Evolutionary conservation across 331 rosid genomes (phyloP).

Genomic region (Arachis monticola): DNA sequence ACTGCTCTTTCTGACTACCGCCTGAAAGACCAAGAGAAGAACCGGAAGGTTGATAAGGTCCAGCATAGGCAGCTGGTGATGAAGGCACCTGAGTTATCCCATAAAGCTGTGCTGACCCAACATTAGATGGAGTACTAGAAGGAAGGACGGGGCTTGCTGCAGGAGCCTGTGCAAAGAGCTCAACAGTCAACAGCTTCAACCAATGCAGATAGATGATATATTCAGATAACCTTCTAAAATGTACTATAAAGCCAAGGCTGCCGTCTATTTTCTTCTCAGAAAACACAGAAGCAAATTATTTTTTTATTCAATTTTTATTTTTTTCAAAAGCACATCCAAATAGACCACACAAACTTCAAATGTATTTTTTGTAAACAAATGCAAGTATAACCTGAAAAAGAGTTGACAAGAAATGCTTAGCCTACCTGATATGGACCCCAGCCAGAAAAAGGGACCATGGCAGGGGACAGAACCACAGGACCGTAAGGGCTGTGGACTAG

Average conservation of each 20-base stretch:
- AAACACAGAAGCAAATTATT: too few species aligned
- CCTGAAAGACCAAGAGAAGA: slow-evolving; percentile 66
- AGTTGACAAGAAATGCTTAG: slow-evolving; percentile 38
- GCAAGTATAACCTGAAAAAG: slow-evolving; percentile 26
- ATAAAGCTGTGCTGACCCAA: slow-evolving; percentile 66
- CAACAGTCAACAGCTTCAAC: slow-evolving; percentile 28
- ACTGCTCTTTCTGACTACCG: slow-evolving; percentile 70
- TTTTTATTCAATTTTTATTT: too few species aligned
- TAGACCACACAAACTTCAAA: too few species aligned
- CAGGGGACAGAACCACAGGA: slow-evolving; percentile 69
- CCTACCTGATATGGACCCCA: slow-evolving; percentile 91
- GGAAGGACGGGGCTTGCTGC: slow-evolving; percentile 73
- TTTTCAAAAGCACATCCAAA: too few species aligned
- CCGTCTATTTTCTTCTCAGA: too few species aligned
- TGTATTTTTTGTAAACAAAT: not conserved
- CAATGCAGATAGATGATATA: slow-evolving; percentile 17
- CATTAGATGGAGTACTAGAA: slow-evolving; percentile 63
- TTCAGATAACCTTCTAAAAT: too few species aligned
- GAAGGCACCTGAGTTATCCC: slow-evolving; percentile 74
- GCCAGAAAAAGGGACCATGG: slow-evolving; percentile 78
- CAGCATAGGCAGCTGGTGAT: slow-evolving; percentile 63
- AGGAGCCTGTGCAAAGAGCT: slow-evolving; percentile 59
- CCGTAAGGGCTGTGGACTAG: slow-evolving; percentile 80
- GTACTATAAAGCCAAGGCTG: too few species aligned
- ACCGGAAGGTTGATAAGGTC: slow-evolving; percentile 68